Evolutionary conservation across 352 stramenopile genomes (phyloP).

Genomic region (Pythium brachiatum): DNA sequence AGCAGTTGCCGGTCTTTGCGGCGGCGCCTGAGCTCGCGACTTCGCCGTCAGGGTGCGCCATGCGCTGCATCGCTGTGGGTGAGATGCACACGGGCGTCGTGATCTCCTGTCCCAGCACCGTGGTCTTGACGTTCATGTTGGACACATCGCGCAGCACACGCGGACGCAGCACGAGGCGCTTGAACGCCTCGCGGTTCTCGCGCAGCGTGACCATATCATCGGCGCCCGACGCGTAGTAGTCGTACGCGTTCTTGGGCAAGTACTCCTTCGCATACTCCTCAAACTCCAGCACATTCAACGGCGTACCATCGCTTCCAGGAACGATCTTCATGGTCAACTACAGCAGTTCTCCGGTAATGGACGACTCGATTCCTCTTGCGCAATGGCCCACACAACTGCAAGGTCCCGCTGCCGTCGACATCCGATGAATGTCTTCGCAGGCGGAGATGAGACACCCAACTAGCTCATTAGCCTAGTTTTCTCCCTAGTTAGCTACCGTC

Average conservation of each 20-base stretch:
- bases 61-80: slow-evolving; percentile 90
- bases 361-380: slow-evolving; percentile 1
- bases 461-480: background rate
- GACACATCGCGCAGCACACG: slow-evolving; percentile 93
- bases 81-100: slow-evolving; percentile 93
- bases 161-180: slow-evolving; percentile 92
- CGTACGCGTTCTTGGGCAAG: slow-evolving; percentile 89
- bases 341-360: background rate
- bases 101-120: slow-evolving; percentile 88
- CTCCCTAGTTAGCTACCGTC: background rate
- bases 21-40: slow-evolving; percentile 79
- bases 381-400: background rate
- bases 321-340: slow-evolving; percentile 50
- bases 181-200: slow-evolving; percentile 89
- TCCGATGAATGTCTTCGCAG: background rate
- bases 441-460: background rate
- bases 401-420: background rate
- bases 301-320: slow-evolving; percentile 62
- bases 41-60: slow-evolving; percentile 95
- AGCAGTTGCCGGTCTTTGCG: slow-evolving; percentile 84
- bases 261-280: slow-evolving; percentile 87
- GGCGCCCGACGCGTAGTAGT: slow-evolving; percentile 92
- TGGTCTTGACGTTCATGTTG: slow-evolving; percentile 90
- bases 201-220: slow-evolving; percentile 90
- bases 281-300: slow-evolving; percentile 90